phyloP scores from a whole-genome alignment of 192 early-diverging fungal genomes.

The Spizellomyces punctatus region DNA sequence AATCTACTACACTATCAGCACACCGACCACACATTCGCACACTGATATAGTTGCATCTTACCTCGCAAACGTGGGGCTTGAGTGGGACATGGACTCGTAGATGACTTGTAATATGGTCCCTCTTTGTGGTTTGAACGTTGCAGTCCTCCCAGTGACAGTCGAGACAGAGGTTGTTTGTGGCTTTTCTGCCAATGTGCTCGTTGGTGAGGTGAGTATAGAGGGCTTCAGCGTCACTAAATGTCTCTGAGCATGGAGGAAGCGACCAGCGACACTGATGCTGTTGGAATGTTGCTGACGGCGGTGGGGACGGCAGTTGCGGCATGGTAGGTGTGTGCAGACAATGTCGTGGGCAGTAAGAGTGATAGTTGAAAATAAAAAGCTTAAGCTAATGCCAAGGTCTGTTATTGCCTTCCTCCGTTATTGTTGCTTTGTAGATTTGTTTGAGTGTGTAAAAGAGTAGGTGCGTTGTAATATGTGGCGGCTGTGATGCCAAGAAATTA shows the following conservation, averaged over 20 bases:
- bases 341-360: too few species aligned
- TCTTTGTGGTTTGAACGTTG: slow-evolving; percentile 70
- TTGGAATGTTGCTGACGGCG: neutral
- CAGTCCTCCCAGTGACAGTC: slow-evolving; percentile 89
- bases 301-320: neutral
- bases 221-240: slow-evolving; percentile 76
- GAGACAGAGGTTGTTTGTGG: slow-evolving; percentile 84
- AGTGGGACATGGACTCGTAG: slow-evolving; percentile 89
- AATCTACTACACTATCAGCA: slow-evolving; percentile 34
- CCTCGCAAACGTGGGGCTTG: slow-evolving; percentile 84
- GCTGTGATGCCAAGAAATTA: too few species aligned
- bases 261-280: slow-evolving; percentile 5
- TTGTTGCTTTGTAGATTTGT: too few species aligned
- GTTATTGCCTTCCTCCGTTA: too few species aligned
- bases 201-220: slow-evolving; percentile 86
- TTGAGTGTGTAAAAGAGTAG: too few species aligned
- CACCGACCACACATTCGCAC: neutral
- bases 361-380: too few species aligned
- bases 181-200: slow-evolving; percentile 90
- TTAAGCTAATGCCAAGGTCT: too few species aligned
- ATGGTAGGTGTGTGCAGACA: too few species aligned
- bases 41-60: slow-evolving; percentile 27
- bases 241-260: slow-evolving; percentile 18
- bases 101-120: slow-evolving; percentile 99
- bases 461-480: too few species aligned